Conservation (phyloP, 169 alveolate species). For the Cryptosporidium ryanae region DNA sequence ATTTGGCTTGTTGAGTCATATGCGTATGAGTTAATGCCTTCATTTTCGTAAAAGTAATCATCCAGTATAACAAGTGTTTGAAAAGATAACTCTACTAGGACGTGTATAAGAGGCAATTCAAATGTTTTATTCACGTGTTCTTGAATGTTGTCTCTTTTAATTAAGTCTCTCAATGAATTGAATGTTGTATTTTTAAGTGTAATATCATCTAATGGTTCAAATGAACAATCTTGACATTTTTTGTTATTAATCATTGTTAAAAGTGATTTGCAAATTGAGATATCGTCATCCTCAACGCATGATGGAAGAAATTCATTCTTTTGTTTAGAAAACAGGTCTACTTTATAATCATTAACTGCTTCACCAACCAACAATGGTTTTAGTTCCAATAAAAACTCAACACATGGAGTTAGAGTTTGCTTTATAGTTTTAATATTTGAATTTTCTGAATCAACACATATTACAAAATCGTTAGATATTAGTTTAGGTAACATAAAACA, state of each 20-base stretch:
- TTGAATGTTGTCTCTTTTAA: neutral
- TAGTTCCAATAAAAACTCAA: conserved; percentile 38
- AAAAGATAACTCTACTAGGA: conserved; percentile 40
- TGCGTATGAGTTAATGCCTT: neutral
- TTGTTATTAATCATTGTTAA: neutral
- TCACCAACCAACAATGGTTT: conserved; percentile 51
- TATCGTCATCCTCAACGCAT: conserved; percentile 22
- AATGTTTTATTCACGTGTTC: neutral
- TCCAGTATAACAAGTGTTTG: conserved; percentile 44
- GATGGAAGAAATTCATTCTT: conserved; percentile 60
- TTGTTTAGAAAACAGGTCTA: conserved; percentile 11
- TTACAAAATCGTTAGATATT: conserved; percentile 53
- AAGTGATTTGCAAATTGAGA: conserved; percentile 32
- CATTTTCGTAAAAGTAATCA: neutral
- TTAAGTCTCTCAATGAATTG: conserved; percentile 2
- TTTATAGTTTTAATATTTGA: conserved; percentile 45
- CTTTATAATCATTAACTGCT: conserved; percentile 20
- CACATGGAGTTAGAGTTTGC: conserved; percentile 36
- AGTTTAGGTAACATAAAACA: conserved; percentile 45
- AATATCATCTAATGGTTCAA: conserved; percentile 13
- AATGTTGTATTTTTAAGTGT: conserved; percentile 47
- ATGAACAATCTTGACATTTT: neutral
- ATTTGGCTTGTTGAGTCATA: neutral
- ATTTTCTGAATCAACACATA: conserved; percentile 17
- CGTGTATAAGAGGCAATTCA: conserved; percentile 17